These are phyloP conservation scores for Cladosporium velox DNA, from an alignment of 2,329 filamentous ascomycete genomes.

Conservation along the genomic window DNA sequence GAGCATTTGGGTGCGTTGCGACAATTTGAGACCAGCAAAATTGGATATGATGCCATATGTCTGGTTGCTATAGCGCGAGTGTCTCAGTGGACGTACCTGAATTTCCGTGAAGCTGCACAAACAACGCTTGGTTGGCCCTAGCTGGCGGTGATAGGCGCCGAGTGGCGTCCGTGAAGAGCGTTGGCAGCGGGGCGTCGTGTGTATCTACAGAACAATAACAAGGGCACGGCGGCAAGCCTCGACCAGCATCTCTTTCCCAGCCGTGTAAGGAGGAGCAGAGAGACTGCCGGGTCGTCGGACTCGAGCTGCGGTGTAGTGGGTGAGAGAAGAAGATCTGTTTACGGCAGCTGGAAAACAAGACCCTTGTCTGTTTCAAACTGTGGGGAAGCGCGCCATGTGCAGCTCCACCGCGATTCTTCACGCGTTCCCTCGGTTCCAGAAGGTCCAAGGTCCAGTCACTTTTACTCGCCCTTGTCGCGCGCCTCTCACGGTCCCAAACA, in stretches of 20 bases:
- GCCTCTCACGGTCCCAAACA: background rate
- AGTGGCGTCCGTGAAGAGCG: constrained; percentile 12
- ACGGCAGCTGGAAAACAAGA: background rate
- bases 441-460: background rate
- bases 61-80: constrained; percentile 14
- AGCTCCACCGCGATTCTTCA: background rate
- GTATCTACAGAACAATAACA: constrained; percentile 11
- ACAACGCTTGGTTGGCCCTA: constrained; percentile 10
- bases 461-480: background rate
- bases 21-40: constrained; percentile 9
- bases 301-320: constrained; percentile 2
- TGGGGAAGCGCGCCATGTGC: background rate
- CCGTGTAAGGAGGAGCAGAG: background rate
- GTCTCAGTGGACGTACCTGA: constrained; percentile 14
- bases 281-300: background rate
- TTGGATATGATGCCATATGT: constrained; percentile 16
- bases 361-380: background rate
- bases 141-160: constrained; percentile 4
- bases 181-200: background rate
- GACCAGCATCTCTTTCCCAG: constrained; percentile 11
- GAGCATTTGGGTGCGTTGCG: background rate
- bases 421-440: background rate
- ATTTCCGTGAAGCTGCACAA: constrained; percentile 21
- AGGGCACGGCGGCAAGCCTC: background rate
- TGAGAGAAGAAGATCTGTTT: background rate